Conservation (phyloP, 768 basidiomycete genomes). For the Suillus fuscotomentosus region DNA sequence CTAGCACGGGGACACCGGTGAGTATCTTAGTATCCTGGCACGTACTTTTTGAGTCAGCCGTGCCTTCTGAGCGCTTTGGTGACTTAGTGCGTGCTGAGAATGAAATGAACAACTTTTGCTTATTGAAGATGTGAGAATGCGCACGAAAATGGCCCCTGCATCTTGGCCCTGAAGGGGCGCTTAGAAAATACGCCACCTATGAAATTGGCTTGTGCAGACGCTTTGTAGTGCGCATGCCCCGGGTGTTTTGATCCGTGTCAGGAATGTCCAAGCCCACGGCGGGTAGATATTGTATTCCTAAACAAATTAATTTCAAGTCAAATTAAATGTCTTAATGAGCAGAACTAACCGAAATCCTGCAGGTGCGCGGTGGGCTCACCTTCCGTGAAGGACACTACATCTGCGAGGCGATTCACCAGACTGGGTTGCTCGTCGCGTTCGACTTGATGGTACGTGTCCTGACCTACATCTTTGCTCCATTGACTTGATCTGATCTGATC, state of each 20-base stretch:
- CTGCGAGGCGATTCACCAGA: constrained; percentile 90
- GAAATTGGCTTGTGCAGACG: too few relatives aligned
- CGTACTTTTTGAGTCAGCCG: neutral
- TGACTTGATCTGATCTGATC: neutral
- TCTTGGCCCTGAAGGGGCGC: too few relatives aligned
- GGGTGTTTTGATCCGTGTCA: neutral
- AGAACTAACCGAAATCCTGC: neutral
- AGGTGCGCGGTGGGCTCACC: constrained; percentile 92
- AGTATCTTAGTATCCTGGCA: constrained; percentile 17
- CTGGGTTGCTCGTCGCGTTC: constrained; percentile 85
- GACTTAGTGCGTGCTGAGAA: neutral
- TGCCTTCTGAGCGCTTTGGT: neutral
- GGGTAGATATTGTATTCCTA: neutral
- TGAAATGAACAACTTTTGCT: too few relatives aligned
- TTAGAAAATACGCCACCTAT: too few relatives aligned
- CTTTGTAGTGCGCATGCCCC: neutral
- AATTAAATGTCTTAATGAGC: constrained; percentile 5
- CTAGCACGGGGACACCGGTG: constrained; percentile 87
- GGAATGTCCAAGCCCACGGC: neutral
- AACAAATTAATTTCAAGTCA: neutral
- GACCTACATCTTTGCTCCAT: too few relatives aligned
- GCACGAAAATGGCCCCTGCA: neutral
- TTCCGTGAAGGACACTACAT: constrained; percentile 99
- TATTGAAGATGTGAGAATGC: neutral
- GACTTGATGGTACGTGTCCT: constrained; percentile 80